phyloP scores from a whole-genome alignment of 176 grass and related monocot genomes.

The Dendrocalamus sinicus region DNA sequence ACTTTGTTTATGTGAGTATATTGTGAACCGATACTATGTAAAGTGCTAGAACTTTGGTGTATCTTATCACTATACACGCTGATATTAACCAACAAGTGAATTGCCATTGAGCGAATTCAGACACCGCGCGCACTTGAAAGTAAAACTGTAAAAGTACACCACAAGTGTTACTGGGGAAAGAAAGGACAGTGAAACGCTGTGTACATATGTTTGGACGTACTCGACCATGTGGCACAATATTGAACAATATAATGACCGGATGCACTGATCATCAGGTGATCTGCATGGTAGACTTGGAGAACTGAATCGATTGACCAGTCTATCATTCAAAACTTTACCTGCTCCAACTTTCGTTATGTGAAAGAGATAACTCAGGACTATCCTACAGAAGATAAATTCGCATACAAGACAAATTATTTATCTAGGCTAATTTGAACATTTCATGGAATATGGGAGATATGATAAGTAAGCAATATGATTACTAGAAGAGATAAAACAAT shows the following conservation, averaged over 20 bases:
- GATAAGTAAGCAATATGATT: background rate
- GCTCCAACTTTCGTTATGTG: background rate
- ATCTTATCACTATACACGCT: constrained; percentile 2
- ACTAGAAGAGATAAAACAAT: too few relatives aligned
- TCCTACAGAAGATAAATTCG: background rate
- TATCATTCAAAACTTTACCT: background rate
- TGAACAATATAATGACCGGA: background rate
- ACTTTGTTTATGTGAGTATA: background rate
- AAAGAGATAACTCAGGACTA: background rate
- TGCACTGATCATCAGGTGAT: background rate
- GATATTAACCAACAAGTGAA: background rate
- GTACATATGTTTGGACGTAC: background rate
- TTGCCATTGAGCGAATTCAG: too few relatives aligned
- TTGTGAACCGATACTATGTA: background rate
- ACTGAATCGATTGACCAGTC: background rate
- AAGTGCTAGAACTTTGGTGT: background rate
- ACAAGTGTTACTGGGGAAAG: background rate
- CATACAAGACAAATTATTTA: background rate
- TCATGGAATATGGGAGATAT: background rate
- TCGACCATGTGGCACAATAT: background rate
- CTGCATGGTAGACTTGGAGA: background rate
- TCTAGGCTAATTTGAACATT: background rate
- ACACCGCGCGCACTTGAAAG: too few relatives aligned
- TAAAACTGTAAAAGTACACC: too few relatives aligned
- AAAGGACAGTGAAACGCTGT: background rate